phyloP scores from a whole-genome alignment of 441 rosid genomes.

The Gossypium trilobum region DNA sequence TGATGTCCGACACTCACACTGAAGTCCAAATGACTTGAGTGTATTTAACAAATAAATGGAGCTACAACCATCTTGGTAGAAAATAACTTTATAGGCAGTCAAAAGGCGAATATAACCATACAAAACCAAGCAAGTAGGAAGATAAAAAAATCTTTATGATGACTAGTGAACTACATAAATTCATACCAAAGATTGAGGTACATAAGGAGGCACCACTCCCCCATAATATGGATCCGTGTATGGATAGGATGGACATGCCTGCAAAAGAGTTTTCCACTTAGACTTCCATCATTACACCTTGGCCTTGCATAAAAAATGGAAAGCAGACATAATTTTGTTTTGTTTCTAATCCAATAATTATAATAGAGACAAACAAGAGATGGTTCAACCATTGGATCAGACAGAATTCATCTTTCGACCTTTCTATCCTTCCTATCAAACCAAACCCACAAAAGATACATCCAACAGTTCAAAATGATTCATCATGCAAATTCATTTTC shows the following conservation, averaged over 20 bases:
- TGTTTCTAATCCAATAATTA: not conserved
- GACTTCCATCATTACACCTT: not conserved
- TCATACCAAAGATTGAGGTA: conserved; percentile 32
- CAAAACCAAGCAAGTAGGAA: not conserved
- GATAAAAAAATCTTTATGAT: not conserved
- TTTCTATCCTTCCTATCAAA: conserved; percentile 2
- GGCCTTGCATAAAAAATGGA: not conserved
- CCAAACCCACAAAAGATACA: not conserved
- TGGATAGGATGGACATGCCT: conserved; percentile 26
- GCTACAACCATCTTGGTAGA: not conserved
- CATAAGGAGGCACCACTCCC: conserved; percentile 23
- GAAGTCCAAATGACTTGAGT: not conserved
- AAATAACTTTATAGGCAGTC: not conserved
- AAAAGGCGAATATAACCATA: not conserved
- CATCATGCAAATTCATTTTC: not conserved
- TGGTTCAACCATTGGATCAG: not conserved
- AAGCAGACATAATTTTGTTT: not conserved
- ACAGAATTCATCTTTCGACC: not conserved
- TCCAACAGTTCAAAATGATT: not conserved
- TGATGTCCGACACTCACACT: not conserved
- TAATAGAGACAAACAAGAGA: not conserved
- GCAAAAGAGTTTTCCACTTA: conserved; percentile 11
- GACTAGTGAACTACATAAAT: not conserved
- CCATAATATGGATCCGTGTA: conserved; percentile 24
- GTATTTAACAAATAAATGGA: not conserved